phyloP scores from a whole-genome alignment of 306 rosid genomes.

The Prunus davidiana region DNA sequence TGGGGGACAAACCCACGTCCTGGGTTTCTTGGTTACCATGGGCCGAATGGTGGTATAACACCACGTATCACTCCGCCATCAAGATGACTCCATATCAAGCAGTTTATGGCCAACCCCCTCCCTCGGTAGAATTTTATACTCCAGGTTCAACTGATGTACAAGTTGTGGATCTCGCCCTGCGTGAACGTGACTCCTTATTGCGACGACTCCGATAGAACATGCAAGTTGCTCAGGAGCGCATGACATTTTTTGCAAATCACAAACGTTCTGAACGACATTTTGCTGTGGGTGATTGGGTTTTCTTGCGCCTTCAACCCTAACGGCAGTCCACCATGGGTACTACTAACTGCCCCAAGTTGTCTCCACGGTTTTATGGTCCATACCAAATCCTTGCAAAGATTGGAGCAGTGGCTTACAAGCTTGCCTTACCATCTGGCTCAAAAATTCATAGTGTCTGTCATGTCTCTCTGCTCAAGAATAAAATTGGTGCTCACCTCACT shows the following conservation, averaged over 20 bases:
- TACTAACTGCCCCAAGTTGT: background rate
- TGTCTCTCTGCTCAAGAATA: background rate
- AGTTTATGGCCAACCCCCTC: background rate
- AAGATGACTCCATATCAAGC: background rate
- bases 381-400: background rate
- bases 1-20: background rate
- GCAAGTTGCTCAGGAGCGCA: background rate
- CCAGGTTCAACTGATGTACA: background rate
- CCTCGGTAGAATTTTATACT: background rate
- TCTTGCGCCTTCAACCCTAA: background rate
- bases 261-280: background rate
- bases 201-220: background rate
- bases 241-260: background rate
- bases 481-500: background rate
- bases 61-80: background rate
- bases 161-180: no score
- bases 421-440: background rate
- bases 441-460: background rate
- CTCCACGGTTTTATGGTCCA: background rate
- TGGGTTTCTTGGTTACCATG: slow-evolving; percentile 4
- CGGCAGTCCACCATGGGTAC: background rate
- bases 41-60: slow-evolving; percentile 10
- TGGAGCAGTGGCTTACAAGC: background rate
- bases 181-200: background rate
- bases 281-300: background rate